phyloP scores from a whole-genome alignment of 179 eudicot genomes.

The Beta corolliflora region DNA sequence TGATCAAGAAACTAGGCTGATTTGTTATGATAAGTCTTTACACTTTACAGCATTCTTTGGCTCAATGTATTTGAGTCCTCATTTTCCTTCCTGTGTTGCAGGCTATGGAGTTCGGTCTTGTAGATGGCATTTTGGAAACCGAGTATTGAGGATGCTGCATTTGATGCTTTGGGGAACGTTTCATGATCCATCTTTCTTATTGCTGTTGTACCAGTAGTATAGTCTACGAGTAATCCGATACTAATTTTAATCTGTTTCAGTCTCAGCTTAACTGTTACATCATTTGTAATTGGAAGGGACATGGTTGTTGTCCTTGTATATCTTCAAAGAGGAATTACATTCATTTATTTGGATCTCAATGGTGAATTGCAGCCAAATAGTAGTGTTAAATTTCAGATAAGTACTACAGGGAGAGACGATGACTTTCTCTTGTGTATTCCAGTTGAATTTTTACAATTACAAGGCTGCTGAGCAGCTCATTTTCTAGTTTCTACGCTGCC shows the following conservation, averaged over 20 bases:
- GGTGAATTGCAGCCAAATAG: not conserved
- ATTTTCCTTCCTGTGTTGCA: constrained; percentile 33
- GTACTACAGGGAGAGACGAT: not conserved
- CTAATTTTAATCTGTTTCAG: not conserved
- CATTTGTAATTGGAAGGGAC: not conserved
- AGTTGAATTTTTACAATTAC: too few relatives aligned
- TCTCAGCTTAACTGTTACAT: not conserved
- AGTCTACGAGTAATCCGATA: not conserved
- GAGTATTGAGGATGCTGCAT: constrained; percentile 40
- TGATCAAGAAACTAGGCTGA: not conserved
- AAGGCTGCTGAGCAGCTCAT: not conserved
- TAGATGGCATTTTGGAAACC: constrained; percentile 78
- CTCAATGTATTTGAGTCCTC: not conserved
- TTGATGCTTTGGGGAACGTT: not conserved
- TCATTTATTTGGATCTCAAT: not conserved
- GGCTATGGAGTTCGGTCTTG: constrained; percentile 92
- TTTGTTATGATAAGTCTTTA: not conserved
- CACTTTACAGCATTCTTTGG: not conserved
- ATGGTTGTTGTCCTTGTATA: constrained; percentile 19
- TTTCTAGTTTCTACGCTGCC: not conserved
- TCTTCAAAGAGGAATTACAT: constrained; percentile 13
- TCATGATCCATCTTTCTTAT: constrained; percentile 3
- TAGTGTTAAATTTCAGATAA: not conserved
- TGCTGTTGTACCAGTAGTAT: constrained; percentile 22
- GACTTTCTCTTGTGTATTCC: not conserved